These are phyloP conservation scores for Kodamaea kakaduensis DNA, from an alignment of 805 yeast genomes.

Conservation along the genomic window DNA sequence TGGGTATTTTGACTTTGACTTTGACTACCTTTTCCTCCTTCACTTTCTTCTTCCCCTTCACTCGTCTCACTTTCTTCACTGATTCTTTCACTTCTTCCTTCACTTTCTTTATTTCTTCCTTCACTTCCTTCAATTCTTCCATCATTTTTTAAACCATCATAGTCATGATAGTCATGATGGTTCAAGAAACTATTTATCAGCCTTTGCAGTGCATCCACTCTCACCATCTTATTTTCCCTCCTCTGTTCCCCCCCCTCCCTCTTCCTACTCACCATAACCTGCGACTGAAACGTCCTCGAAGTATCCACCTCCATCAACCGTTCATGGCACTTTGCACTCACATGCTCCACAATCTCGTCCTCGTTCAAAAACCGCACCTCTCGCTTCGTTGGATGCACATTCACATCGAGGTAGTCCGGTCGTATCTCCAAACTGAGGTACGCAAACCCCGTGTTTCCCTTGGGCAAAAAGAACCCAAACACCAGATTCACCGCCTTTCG, in stretches of 20 bases:
- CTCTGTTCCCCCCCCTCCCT: slow-evolving; percentile 17
- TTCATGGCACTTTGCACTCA: slow-evolving; percentile 48
- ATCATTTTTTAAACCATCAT: no score
- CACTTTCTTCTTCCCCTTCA: no score
- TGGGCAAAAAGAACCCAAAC: slow-evolving; percentile 68
- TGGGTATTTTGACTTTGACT: no score
- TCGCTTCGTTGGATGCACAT: slow-evolving; percentile 92
- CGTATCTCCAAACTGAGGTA: slow-evolving; percentile 66
- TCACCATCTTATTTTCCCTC: slow-evolving; percentile 62
- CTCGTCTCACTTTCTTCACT: no score
- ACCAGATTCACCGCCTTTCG: slow-evolving; percentile 61
- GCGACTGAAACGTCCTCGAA: slow-evolving; percentile 65
- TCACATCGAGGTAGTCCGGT: slow-evolving; percentile 79
- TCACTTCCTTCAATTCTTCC: not conserved
- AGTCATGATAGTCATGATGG: not conserved
- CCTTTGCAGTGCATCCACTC: slow-evolving; percentile 67
- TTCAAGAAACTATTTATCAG: slow-evolving; percentile 18
- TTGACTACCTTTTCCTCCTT: no score
- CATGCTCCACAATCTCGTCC: slow-evolving; percentile 71
- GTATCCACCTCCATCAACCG: slow-evolving; percentile 56
- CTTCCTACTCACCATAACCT: slow-evolving; percentile 8
- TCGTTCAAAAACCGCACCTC: slow-evolving; percentile 86
- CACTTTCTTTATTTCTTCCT: slow-evolving; percentile 1
- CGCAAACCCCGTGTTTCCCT: slow-evolving; percentile 69
- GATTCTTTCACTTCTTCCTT: not conserved